Base-by-base conservation (phyloP, 1,139 yeast genomes). In the Pichia sp. region DNA sequence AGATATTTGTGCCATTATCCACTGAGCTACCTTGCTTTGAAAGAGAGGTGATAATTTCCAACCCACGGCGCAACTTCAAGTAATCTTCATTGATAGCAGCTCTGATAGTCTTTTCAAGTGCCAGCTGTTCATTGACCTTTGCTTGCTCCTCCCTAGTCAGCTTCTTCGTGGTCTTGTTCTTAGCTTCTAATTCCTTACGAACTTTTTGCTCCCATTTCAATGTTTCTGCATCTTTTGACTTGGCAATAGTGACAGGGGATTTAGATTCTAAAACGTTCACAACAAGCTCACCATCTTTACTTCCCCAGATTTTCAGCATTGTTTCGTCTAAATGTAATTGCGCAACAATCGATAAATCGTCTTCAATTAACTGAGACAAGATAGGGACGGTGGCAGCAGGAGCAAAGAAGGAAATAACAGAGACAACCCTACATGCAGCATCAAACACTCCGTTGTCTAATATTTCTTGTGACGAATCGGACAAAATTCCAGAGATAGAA, bases 151-250 rank as follows among this genome's bases (percentile, higher is more conserved):
- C 96, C 48, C 76, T 82, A 9, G 94, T 69, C 33, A 80, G 64
- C 51, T 80, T 82, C 58, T 70, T 75, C 3, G 49, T 46, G 5
- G 55, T 57, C 28, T 56, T 56, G 33, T 60, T 59, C 29, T 64
- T 65, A 39, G 67, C 65, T 1, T 81, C 79, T 39, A 86, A 66
- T 53, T 85, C 91, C 46, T 76, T 76, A 49, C 88, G 74, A 32
- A 91, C 72, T 35, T 73, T 72, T 50, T 81, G 88, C 56, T 91
- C 98, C 97, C 98, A 91, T 52, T 84, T 78, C 44, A 74, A 67
- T 13, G 87, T 83, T 49, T 84, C 94, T 53, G 84, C 85, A 51
- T 87, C 96, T 52, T 77, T 85, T 5, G 45, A 42, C 29, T 45
- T 45, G n/a, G 37, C 39, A 22, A 42, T 29, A 24, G 33, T 36